Evolutionary conservation across 441 rosid genomes (phyloP).

Genomic region (Adansonia rubrostipa): DNA sequence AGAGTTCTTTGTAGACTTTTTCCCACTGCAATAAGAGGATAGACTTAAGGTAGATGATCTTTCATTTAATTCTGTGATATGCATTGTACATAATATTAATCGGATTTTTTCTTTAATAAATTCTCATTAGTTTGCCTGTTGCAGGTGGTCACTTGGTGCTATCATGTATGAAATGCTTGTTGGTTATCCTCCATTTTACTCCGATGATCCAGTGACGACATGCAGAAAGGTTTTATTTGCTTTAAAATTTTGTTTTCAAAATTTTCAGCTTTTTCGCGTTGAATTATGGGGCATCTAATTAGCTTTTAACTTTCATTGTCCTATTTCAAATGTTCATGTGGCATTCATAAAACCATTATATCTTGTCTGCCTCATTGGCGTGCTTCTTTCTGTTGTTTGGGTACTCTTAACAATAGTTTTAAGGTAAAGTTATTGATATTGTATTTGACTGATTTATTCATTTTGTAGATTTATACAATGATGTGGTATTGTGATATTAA

Average conservation of each 20-base stretch:
- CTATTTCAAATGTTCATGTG: conserved; percentile 4
- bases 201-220: conserved; percentile 89
- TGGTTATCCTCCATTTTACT: conserved; percentile 96
- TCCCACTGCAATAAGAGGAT: conserved; percentile 8
- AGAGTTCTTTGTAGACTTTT: background rate
- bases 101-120: conserved; percentile 20
- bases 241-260: conserved; percentile 2
- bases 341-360: background rate
- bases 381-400: conserved; percentile 18
- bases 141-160: conserved; percentile 99
- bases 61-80: background rate
- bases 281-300: background rate
- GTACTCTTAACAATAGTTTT: background rate
- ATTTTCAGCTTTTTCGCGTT: background rate
- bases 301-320: background rate
- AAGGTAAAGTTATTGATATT: background rate
- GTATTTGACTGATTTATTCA: background rate
- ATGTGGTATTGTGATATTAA: conserved; percentile 2
- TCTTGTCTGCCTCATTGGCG: conserved; percentile 11
- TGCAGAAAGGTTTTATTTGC: conserved; percentile 80
- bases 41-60: background rate
- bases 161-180: conserved; percentile 98
- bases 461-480: background rate
- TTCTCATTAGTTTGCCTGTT: conserved; percentile 32
- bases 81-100: background rate